A percentile compares a stretch with the other conserved stretches of the same genome.
These are phyloP conservation scores for Trametes villosa DNA, from an alignment of 768 basidiomycete species.

Conservation along the genomic window DNA sequence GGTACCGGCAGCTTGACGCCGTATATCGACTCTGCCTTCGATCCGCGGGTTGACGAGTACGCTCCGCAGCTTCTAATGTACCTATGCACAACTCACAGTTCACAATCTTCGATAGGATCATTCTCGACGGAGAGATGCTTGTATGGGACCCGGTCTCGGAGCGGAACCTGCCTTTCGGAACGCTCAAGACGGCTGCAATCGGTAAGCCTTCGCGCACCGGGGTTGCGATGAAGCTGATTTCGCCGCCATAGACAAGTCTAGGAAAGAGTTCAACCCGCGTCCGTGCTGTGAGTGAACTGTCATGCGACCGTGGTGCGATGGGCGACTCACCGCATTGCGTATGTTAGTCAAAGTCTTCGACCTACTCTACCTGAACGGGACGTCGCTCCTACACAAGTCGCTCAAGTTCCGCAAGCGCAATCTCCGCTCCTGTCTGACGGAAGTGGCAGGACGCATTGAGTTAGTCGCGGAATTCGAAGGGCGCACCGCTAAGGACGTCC, in stretches of 20 bases:
- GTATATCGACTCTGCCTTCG: constrained; percentile 76
- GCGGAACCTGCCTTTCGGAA: constrained; percentile 90
- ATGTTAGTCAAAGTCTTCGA: constrained; percentile 95
- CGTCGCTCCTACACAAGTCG: constrained; percentile 72
- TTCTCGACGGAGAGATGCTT: constrained; percentile 97
- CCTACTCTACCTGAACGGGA: constrained; percentile 86
- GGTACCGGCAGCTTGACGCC: constrained; percentile 89
- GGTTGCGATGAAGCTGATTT: neutral
- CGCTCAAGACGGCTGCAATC: constrained; percentile 88
- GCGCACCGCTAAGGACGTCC: constrained; percentile 80
- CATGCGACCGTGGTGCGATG: constrained; percentile 14
- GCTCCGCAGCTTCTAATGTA: constrained; percentile 31
- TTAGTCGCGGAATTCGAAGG: constrained; percentile 74
- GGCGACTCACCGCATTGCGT: neutral
- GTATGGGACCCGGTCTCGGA: constrained; percentile 95
- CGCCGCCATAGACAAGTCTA: constrained; percentile 60
- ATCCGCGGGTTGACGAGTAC: constrained; percentile 79
- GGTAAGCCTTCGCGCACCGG: constrained; percentile 46
- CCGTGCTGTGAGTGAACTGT: constrained; percentile 93
- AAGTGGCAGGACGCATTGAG: constrained; percentile 81
- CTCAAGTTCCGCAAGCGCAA: constrained; percentile 81
- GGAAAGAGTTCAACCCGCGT: constrained; percentile 72
- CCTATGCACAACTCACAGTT: neutral
- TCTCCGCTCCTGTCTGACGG: constrained; percentile 66
- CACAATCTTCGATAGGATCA: constrained; percentile 59